These are phyloP conservation scores for Rhynchospora pubera DNA, from an alignment of 176 grass and related monocot genomes.

Conservation along the genomic window DNA sequence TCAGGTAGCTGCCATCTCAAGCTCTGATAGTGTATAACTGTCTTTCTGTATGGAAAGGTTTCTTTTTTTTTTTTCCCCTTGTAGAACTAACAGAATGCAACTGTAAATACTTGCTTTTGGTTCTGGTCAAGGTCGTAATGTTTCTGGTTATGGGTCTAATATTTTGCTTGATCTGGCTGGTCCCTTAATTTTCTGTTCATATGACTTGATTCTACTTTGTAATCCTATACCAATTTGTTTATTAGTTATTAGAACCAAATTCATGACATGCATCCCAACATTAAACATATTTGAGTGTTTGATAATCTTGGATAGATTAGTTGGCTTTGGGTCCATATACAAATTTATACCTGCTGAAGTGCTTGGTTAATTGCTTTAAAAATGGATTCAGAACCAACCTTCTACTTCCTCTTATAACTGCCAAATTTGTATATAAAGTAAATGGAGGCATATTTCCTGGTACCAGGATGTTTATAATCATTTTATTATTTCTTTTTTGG, in stretches of 20 bases:
- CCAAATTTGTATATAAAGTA: background rate
- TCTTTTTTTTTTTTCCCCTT: background rate
- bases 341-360: background rate
- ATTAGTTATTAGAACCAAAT: background rate
- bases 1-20: constrained; percentile 45
- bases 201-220: no score
- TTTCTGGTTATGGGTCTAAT: background rate
- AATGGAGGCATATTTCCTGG: no score
- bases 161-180: background rate
- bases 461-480: background rate
- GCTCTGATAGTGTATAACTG: background rate
- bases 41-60: background rate
- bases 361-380: background rate
- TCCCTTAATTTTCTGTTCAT: no score
- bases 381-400: background rate
- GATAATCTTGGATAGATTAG: background rate
- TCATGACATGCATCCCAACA: background rate
- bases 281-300: background rate
- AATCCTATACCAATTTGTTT: background rate
- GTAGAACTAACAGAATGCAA: background rate
- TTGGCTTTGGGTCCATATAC: background rate
- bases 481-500: constrained; percentile 12
- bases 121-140: background rate
- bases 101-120: background rate
- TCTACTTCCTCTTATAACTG: background rate